Conservation (phyloP, 148 eudicot genomes). For the Drosera capensis region DNA sequence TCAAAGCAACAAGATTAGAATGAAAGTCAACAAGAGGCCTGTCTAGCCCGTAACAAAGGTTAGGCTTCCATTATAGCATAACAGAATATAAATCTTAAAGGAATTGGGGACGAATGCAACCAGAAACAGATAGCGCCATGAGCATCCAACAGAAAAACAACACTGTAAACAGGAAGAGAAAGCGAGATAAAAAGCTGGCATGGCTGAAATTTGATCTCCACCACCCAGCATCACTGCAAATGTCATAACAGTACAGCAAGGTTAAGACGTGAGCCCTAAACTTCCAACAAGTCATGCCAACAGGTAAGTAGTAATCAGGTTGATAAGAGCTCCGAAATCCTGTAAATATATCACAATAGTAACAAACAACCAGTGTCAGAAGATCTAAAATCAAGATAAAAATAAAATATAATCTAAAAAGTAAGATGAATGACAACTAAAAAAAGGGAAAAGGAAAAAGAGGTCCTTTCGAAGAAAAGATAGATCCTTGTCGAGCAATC, state of each 20-base stretch:
- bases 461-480: too few relatives aligned
- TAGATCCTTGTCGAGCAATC: too few relatives aligned
- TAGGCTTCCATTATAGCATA: not conserved
- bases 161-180: slow-evolving; percentile 3
- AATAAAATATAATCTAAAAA: not conserved
- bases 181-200: not conserved
- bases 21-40: not conserved
- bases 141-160: slow-evolving; percentile 3
- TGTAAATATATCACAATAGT: slow-evolving; percentile 54
- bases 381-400: slow-evolving; percentile 7
- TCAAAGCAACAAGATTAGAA: too few relatives aligned
- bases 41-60: not conserved
- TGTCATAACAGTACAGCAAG: slow-evolving; percentile 80
- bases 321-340: slow-evolving; percentile 87
- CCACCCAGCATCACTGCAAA: slow-evolving; percentile 62
- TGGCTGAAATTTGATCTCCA: slow-evolving; percentile 16
- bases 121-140: slow-evolving; percentile 5
- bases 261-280: slow-evolving; percentile 93
- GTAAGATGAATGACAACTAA: too few relatives aligned
- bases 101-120: not conserved
- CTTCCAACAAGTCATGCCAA: slow-evolving; percentile 79
- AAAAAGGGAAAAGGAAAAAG: too few relatives aligned
- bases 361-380: slow-evolving; percentile 35
- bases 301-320: slow-evolving; percentile 72
- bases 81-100: not conserved